phyloP scores from a whole-genome alignment of 139 green algal species.

The Chlorella sp. region DNA sequence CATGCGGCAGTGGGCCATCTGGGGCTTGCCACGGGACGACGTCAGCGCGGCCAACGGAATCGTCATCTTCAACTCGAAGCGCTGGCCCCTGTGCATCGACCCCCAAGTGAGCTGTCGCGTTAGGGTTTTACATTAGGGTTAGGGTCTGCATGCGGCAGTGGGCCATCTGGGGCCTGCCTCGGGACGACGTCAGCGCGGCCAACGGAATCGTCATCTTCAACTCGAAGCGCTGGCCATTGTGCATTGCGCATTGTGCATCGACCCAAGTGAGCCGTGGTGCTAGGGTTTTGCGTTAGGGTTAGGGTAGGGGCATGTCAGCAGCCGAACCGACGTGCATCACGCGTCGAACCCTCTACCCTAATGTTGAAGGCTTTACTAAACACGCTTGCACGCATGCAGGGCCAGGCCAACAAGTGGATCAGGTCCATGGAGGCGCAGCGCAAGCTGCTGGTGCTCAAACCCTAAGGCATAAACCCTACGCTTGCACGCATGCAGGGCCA shows the following conservation, averaged over 20 bases:
- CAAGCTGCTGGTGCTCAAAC: slow-evolving; percentile 65
- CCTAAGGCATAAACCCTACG: too few species aligned
- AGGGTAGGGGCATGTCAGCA: too few species aligned
- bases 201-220: slow-evolving; percentile 60
- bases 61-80: slow-evolving; percentile 24
- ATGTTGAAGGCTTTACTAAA: too few species aligned
- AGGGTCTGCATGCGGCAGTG: slow-evolving; percentile 68
- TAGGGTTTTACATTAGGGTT: too few species aligned
- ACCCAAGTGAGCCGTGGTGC: too few species aligned
- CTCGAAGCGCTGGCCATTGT: slow-evolving; percentile 62
- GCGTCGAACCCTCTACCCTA: too few species aligned
- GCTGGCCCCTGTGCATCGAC: slow-evolving; percentile 81
- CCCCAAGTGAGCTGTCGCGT: too few species aligned
- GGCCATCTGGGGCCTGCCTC: slow-evolving; percentile 72
- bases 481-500: slow-evolving; percentile 23
- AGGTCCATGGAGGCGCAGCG: slow-evolving; percentile 59
- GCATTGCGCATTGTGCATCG: too few species aligned
- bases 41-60: slow-evolving; percentile 77
- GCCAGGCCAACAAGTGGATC: slow-evolving; percentile 78
- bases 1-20: slow-evolving; percentile 68
- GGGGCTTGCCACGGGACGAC: slow-evolving; percentile 70
- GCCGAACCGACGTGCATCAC: too few species aligned
- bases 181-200: slow-evolving; percentile 69
- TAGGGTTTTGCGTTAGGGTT: too few species aligned
- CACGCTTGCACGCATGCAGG: too few species aligned